Evolutionary conservation across 23 red algal species (phyloP).

Genomic region (Agarophyton chilense): DNA sequence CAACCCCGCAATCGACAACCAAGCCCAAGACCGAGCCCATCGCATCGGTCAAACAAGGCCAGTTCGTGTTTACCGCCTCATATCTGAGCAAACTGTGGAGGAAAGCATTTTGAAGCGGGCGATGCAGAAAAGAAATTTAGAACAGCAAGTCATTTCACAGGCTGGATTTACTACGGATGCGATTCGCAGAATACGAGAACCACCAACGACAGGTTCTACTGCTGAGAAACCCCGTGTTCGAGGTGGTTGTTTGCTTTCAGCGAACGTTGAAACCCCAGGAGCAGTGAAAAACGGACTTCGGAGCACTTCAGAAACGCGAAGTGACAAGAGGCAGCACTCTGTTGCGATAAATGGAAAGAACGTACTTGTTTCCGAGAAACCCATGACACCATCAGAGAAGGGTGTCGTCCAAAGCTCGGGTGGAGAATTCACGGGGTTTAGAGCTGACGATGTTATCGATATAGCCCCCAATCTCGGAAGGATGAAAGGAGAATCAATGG

Average conservation of each 20-base stretch:
- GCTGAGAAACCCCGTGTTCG: not conserved
- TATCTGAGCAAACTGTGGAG: slow-evolving; percentile 90
- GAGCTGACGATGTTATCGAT: not conserved
- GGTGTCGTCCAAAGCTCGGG: not conserved
- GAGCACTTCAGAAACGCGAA: not conserved
- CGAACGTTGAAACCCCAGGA: not conserved
- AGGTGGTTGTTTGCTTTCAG: not conserved
- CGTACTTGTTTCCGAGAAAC: not conserved
- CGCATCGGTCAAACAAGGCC: slow-evolving; percentile 96
- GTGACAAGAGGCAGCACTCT: not conserved
- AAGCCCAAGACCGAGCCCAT: slow-evolving; percentile 97
- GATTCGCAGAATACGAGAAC: not conserved
- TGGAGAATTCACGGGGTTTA: slow-evolving; percentile 18
- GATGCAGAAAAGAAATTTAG: slow-evolving; percentile 79
- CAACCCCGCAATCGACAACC: slow-evolving; percentile 96
- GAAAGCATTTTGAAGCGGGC: slow-evolving; percentile 91
- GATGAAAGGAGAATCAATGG: not conserved
- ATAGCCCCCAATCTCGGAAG: not conserved
- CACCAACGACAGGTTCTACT: not conserved
- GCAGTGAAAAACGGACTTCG: not conserved
- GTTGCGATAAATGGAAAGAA: not conserved
- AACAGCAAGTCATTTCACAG: slow-evolving; percentile 77
- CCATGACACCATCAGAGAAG: not conserved
- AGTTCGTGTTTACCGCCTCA: slow-evolving; percentile 86
- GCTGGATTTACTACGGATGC: slow-evolving; percentile 68